Conservation (phyloP, 2,329 filamentous ascomycete species). For the Xylariales sp. region DNA sequence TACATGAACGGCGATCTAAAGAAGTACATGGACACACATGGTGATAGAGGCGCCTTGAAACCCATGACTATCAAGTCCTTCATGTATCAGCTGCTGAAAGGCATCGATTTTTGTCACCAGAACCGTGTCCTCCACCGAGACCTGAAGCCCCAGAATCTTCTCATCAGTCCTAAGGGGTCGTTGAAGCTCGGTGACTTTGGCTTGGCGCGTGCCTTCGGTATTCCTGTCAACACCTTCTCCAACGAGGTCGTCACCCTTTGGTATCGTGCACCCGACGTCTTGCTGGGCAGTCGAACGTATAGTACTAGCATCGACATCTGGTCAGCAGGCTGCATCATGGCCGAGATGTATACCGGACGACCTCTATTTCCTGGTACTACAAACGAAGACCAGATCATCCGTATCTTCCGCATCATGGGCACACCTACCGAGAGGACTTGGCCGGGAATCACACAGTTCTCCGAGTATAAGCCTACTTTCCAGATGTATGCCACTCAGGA, state of each 20-base stretch:
- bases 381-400: slow-evolving; percentile 94
- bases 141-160: slow-evolving; percentile 90
- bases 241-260: slow-evolving; percentile 97
- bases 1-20: slow-evolving; percentile 98
- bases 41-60: slow-evolving; percentile 84
- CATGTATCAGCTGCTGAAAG: slow-evolving; percentile 95
- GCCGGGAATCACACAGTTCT: slow-evolving; percentile 90
- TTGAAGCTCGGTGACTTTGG: slow-evolving; percentile 94
- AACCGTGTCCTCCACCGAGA: slow-evolving; percentile 95
- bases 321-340: slow-evolving; percentile 99
- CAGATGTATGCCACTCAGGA: slow-evolving; percentile 94
- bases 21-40: slow-evolving; percentile 95
- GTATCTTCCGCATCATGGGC: slow-evolving; percentile 98
- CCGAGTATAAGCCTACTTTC: slow-evolving; percentile 96
- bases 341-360: slow-evolving; percentile 96
- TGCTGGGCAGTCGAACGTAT: slow-evolving; percentile 90
- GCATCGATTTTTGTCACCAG: slow-evolving; percentile 97
- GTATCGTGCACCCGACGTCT: slow-evolving; percentile 95
- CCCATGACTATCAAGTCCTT: slow-evolving; percentile 93
- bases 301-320: slow-evolving; percentile 99
- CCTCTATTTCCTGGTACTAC: slow-evolving; percentile 96
- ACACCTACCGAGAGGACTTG: slow-evolving; percentile 93
- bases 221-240: slow-evolving; percentile 95
- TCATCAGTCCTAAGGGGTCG: slow-evolving; percentile 88
- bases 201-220: slow-evolving; percentile 88